Evolutionary conservation across 495 filamentous ascomycete genomes (phyloP).

Genomic region (Aspergillus kassunensis): DNA sequence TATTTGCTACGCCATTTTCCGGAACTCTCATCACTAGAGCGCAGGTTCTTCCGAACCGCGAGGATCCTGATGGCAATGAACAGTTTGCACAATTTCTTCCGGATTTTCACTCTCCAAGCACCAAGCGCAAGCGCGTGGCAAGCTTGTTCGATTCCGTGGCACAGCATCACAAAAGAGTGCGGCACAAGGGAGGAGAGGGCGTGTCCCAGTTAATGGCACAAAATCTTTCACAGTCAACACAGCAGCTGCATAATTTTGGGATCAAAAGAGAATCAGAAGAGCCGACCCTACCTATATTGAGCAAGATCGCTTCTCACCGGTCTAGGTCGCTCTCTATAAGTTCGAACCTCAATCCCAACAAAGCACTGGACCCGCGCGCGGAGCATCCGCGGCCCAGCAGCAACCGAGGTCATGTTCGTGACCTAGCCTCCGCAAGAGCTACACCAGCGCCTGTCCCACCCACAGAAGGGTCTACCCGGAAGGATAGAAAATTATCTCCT

Average conservation of each 20-base stretch:
- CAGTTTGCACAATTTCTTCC: conserved; percentile 38
- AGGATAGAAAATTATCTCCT: conserved; percentile 16
- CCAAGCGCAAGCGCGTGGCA: conserved; percentile 53
- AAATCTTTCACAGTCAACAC: conserved; percentile 29
- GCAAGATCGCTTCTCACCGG: conserved; percentile 29
- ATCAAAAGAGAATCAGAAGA: conserved; percentile 44
- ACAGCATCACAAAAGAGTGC: conserved; percentile 50
- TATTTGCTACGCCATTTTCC: conserved; percentile 41
- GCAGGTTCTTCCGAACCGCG: conserved; percentile 30
- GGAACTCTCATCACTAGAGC: conserved; percentile 30
- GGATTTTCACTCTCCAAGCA: conserved; percentile 38
- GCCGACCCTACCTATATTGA: conserved; percentile 29
- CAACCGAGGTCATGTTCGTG: conserved; percentile 16
- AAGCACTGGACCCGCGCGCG: conserved; percentile 13
- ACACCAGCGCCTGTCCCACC: conserved; percentile 32
- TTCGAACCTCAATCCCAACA: conserved; percentile 28
- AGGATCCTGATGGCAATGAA: conserved; percentile 21
- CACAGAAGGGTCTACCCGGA: conserved; percentile 20
- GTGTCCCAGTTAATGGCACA: conserved; percentile 54
- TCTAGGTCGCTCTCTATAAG: conserved; percentile 39
- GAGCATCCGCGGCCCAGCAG: conserved; percentile 22
- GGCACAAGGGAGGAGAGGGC: conserved; percentile 51
- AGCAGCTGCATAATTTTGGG: conserved; percentile 32
- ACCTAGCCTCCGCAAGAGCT: conserved; percentile 10
- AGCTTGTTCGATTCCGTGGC: conserved; percentile 58